Percentiles rank a stretch among this genome's conserved stretches.
These are phyloP conservation scores for Quercus phellos DNA, from an alignment of 331 rosid species.

Conservation along the genomic window DNA sequence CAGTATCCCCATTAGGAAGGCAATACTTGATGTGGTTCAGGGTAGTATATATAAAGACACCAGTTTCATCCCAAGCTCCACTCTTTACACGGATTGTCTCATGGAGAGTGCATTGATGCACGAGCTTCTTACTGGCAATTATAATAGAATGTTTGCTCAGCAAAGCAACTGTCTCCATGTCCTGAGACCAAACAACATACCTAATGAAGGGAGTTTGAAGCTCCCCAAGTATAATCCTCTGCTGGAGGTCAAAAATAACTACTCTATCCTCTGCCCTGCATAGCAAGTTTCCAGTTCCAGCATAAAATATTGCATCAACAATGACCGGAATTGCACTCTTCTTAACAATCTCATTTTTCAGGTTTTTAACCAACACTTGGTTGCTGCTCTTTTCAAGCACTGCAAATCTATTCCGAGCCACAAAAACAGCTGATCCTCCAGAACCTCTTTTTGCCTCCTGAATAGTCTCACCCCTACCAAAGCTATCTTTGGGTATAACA, in stretches of 20 bases:
- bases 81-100: slow-evolving; percentile 98
- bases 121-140: slow-evolving; percentile 84
- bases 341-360: slow-evolving; percentile 74
- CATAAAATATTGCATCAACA: slow-evolving; percentile 86
- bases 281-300: slow-evolving; percentile 83
- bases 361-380: slow-evolving; percentile 62
- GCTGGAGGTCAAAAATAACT: slow-evolving; percentile 81
- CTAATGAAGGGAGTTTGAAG: slow-evolving; percentile 78
- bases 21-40: slow-evolving; percentile 88
- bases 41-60: slow-evolving; percentile 87
- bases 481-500: slow-evolving; percentile 65
- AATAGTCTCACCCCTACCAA: slow-evolving; percentile 59
- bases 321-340: slow-evolving; percentile 64
- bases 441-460: slow-evolving; percentile 84
- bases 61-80: slow-evolving; percentile 97
- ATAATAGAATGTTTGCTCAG: slow-evolving; percentile 91
- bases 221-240: slow-evolving; percentile 74
- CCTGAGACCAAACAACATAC: slow-evolving; percentile 87
- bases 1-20: slow-evolving; percentile 92
- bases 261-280: slow-evolving; percentile 92
- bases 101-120: slow-evolving; percentile 91
- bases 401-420: slow-evolving; percentile 87
- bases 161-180: slow-evolving; percentile 84
- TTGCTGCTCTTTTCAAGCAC: slow-evolving; percentile 84
- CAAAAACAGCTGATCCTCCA: slow-evolving; percentile 93